These are phyloP conservation scores for Arthrobotrys conoides DNA, from an alignment of 2,329 filamentous ascomycete genomes.

Conservation along the genomic window DNA sequence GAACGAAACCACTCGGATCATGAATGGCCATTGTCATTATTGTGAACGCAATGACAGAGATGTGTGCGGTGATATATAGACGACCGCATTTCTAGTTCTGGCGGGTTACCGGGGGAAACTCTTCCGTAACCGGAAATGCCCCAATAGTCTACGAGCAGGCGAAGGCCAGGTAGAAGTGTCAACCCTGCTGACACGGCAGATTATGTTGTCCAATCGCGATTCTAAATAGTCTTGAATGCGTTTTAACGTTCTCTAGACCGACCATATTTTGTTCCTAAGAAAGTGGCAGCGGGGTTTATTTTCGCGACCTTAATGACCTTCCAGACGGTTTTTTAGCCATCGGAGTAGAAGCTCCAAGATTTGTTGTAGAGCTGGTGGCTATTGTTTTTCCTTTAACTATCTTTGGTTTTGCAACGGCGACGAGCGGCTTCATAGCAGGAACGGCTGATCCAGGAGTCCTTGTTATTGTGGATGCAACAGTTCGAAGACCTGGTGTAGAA, in stretches of 20 bases:
- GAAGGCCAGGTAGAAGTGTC: not conserved
- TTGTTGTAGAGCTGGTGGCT: not conserved
- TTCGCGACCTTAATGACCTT: conserved; percentile 52
- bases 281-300: not conserved
- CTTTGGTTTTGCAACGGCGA: conserved; percentile 21
- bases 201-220: no score
- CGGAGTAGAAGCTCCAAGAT: not conserved
- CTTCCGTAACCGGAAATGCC: not conserved
- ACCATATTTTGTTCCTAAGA: no score
- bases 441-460: conserved; percentile 35
- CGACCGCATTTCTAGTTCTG: no score
- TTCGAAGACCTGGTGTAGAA: conserved; percentile 15
- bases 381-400: conserved; percentile 10
- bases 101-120: not conserved
- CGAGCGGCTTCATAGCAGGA: conserved; percentile 21
- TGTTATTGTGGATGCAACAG: conserved; percentile 19
- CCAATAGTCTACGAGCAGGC: not conserved
- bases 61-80: no score
- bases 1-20: no score
- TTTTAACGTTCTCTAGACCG: no score
- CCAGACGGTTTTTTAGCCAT: conserved; percentile 35
- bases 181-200: no score
- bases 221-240: no score
- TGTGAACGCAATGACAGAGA: no score
- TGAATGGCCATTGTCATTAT: not conserved